Percentiles rank a stretch among this genome's conserved stretches.
Conservation (phyloP, 768 basidiomycete genomes). For the Tylopilus sp. region DNA sequence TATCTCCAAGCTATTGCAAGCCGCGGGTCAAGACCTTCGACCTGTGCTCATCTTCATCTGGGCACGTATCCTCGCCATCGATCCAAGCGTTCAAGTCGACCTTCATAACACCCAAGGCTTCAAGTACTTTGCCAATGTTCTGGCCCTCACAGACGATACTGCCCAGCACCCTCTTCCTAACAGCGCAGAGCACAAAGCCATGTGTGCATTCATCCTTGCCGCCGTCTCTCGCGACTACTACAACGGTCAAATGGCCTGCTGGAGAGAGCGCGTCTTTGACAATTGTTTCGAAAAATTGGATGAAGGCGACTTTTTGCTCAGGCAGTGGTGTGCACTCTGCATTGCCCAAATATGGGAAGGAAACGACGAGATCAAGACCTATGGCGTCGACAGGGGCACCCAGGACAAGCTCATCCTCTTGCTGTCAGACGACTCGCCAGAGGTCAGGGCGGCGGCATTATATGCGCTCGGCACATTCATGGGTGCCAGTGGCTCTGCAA, state of each 20-base stretch:
- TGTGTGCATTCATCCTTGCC: slow-evolving; percentile 96
- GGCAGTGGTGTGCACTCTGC: slow-evolving; percentile 93
- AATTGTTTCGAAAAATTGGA: slow-evolving; percentile 81
- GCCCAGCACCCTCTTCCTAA: slow-evolving; percentile 70
- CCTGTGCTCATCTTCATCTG: slow-evolving; percentile 99
- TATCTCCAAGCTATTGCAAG: slow-evolving; percentile 89
- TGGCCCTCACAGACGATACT: slow-evolving; percentile 63
- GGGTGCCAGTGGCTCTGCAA: slow-evolving; percentile 81
- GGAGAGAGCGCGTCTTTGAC: slow-evolving; percentile 79
- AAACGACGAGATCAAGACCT: slow-evolving; percentile 85
- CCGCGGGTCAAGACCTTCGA: slow-evolving; percentile 90
- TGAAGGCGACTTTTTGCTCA: slow-evolving; percentile 86
- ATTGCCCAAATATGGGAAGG: slow-evolving; percentile 94
- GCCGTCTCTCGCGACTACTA: slow-evolving; percentile 86
- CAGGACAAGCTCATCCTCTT: slow-evolving; percentile 80
- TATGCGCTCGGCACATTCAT: slow-evolving; percentile 93
- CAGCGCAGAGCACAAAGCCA: slow-evolving; percentile 91
- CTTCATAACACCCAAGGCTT: slow-evolving; percentile 78
- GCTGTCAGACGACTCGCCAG: slow-evolving; percentile 84
- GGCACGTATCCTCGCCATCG: slow-evolving; percentile 97
- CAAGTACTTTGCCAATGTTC: slow-evolving; percentile 80
- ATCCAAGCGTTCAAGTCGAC: slow-evolving; percentile 87
- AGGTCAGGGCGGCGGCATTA: slow-evolving; percentile 87
- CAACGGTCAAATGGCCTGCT: slow-evolving; percentile 84
- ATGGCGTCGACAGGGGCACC: slow-evolving; percentile 72